Evolutionary conservation across 2,329 filamentous ascomycete species (phyloP).

Genomic region (Pseudogymnoascus destructans): DNA sequence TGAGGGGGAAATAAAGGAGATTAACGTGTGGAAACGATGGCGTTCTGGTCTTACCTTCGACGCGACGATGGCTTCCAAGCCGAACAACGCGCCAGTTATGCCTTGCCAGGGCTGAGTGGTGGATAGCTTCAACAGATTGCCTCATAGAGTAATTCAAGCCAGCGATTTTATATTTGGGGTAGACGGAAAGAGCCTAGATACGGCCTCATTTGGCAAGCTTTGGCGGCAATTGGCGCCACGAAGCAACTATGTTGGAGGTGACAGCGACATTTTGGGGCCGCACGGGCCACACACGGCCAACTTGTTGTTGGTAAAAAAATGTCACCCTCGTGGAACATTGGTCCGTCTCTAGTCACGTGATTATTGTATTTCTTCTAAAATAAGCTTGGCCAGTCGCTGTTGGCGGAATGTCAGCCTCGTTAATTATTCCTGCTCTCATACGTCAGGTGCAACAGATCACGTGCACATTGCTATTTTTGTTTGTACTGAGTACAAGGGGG

Average conservation of each 20-base stretch:
- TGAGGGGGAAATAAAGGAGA: neutral
- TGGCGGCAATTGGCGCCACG: conserved; percentile 7
- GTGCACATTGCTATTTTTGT: neutral
- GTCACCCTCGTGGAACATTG: neutral
- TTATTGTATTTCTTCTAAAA: neutral
- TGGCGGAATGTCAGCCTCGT: neutral
- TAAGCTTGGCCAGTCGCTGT: neutral
- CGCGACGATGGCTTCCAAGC: neutral
- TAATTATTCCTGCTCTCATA: neutral
- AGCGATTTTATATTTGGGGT: neutral
- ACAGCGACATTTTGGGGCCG: neutral
- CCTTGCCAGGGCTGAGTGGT: conserved; percentile 4
- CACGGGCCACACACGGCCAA: neutral
- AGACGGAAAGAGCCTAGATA: neutral
- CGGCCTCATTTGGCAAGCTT: neutral
- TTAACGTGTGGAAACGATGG: neutral
- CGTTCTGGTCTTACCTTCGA: neutral
- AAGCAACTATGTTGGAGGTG: neutral
- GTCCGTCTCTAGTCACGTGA: neutral
- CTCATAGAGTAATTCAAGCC: neutral
- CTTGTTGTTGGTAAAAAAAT: neutral
- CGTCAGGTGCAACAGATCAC: neutral
- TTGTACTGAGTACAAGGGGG: neutral
- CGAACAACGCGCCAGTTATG: neutral
- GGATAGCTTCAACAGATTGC: conserved; percentile 2